Evolutionary conservation across 2,329 filamentous ascomycete species (phyloP).

Genomic region (Elsinoe batatas): DNA sequence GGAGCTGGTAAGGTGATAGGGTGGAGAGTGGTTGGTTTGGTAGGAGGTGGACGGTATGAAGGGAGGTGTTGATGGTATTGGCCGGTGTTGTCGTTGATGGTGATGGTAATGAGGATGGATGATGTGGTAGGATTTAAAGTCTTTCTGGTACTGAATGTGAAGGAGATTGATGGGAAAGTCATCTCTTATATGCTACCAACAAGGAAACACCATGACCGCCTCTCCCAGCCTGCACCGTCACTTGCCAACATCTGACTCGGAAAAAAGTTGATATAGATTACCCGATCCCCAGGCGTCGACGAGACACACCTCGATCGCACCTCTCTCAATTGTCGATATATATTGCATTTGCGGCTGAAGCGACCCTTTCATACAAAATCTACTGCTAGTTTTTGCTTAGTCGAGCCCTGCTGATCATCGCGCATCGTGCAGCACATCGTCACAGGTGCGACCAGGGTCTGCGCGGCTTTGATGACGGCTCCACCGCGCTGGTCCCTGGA

Average conservation of each 20-base stretch:
- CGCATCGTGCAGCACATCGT: background rate
- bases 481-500: background rate
- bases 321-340: background rate
- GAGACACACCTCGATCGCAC: background rate
- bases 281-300: background rate
- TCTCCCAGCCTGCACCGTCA: background rate
- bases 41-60: background rate
- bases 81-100: background rate
- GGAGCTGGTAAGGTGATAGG: no score
- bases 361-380: background rate
- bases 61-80: no score
- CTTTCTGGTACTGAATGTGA: background rate
- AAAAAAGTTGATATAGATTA: constrained; percentile 1
- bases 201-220: background rate
- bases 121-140: background rate
- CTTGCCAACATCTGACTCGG: background rate
- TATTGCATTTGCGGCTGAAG: background rate
- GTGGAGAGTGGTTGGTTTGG: background rate
- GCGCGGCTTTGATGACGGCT: background rate
- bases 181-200: background rate
- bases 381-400: background rate
- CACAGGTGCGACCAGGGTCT: background rate
- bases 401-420: constrained; percentile 2
- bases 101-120: background rate
- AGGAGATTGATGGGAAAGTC: background rate